Conservation (phyloP, 208 protist genomes). For the Crithidia mellificae region DNA sequence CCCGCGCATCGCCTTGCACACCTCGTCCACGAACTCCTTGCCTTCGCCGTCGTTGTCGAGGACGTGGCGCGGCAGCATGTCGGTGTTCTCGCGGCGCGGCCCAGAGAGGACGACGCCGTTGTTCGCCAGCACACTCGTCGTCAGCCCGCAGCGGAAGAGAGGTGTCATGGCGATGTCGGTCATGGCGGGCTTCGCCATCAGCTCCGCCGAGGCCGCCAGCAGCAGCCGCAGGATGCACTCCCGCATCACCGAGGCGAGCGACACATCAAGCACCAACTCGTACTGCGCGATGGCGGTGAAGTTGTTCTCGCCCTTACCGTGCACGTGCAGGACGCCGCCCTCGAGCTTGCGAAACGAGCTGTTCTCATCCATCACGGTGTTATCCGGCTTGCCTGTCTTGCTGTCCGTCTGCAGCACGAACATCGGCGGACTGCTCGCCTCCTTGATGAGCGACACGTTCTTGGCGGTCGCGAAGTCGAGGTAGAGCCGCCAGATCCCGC, state of each 20-base stretch:
- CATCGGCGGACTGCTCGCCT: slow-evolving; percentile 49
- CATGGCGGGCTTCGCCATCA: slow-evolving; percentile 34
- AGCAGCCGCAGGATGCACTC: slow-evolving; percentile 58
- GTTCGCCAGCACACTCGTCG: slow-evolving; percentile 38
- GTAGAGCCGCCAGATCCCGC: slow-evolving; percentile 51
- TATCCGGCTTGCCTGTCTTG: slow-evolving; percentile 29
- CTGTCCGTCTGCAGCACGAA: slow-evolving; percentile 38
- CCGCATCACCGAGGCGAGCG: slow-evolving; percentile 45
- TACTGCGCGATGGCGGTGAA: slow-evolving; percentile 79
- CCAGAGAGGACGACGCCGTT: slow-evolving; percentile 60
- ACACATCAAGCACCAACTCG: slow-evolving; percentile 53
- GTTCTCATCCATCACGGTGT: slow-evolving; percentile 46
- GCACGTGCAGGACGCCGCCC: slow-evolving; percentile 64
- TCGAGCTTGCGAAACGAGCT: slow-evolving; percentile 52
- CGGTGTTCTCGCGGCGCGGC: slow-evolving; percentile 19
- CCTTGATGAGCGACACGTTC: slow-evolving; percentile 57
- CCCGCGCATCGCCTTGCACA: slow-evolving; percentile 70
- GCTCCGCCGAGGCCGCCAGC: slow-evolving; percentile 40
- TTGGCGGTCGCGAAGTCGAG: slow-evolving; percentile 68
- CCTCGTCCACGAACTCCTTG: slow-evolving; percentile 63
- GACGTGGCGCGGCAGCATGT: slow-evolving; percentile 53
- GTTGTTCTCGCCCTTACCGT: slow-evolving; percentile 63
- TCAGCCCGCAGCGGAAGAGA: slow-evolving; percentile 74
- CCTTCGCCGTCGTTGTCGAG: slow-evolving; percentile 62
- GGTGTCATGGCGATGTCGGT: slow-evolving; percentile 48